Evolutionary conservation across 2,329 filamentous ascomycete genomes (phyloP), one percentile per base, ranked within the genome.

Genomic region (Seiridium unicorne): DNA sequence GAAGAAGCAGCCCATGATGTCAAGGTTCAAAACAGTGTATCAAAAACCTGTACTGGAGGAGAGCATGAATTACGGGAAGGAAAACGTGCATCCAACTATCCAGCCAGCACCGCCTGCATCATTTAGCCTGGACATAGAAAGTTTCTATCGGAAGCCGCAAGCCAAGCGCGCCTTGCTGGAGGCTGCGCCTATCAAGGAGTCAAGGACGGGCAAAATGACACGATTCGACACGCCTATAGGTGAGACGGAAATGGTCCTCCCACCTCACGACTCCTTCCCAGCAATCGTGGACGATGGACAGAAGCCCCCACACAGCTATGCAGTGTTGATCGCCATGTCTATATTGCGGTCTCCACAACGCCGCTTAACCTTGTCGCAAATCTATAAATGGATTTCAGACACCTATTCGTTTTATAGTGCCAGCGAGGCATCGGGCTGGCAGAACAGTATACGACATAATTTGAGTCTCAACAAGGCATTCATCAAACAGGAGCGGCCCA

Each of bases 321-420:
- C 95, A 26, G 91, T 90, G 67, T 84, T 99, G 67, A 98, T 98
- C 65, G 95, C 92, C 72, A 97, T 97, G 93, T 93, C 95, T 56
- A 97, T 99, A 68, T 81, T 98, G 31, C 88, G 93, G 63, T 92
- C 95, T 4, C 89, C 91, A 10, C 87, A 89, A 62, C 88, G 93
- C 62, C 89, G 91, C 57, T 82, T 98, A 63, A 98, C 95, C 1
- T 83, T 99, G 18, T 88, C 93, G 34, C 93, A 97, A 74, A 99
- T 99, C 67, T 99, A 98, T 83, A 97, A 96, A 73, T 99, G 95
- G 94, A 98, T 99, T 69, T 96, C 92, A n/a, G 92, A 96, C 73
- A 93, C 89, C 18, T 98, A 91, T 73, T 88, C 86, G 4, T 97
- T 94, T 76, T 99, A 98, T 79, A 89, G 86, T 66, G 85, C 87